phyloP scores from a whole-genome alignment of 2,329 filamentous ascomycete genomes.

The Paraphoma chrysanthemicola region DNA sequence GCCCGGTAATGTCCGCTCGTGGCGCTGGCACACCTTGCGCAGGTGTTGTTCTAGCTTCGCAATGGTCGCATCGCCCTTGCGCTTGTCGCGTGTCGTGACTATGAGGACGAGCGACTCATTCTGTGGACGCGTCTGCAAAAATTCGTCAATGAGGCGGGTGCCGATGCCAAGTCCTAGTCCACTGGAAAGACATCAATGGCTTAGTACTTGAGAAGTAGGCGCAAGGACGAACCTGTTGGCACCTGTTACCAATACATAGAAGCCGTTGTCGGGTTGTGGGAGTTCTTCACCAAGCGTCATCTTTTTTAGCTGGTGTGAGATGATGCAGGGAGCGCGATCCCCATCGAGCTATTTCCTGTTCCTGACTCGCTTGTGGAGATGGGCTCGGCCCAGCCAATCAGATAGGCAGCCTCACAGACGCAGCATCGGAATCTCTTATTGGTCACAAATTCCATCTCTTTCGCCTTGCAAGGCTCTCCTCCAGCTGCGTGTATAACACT shows the following conservation, averaged over 20 bases:
- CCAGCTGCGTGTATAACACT: too few relatives aligned
- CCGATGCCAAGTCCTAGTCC: slow-evolving; percentile 87
- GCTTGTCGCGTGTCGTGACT: slow-evolving; percentile 78
- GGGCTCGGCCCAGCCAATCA: not conserved
- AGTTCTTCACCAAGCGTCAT: slow-evolving; percentile 30
- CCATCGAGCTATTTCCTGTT: slow-evolving; percentile 11
- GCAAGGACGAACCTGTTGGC: slow-evolving; percentile 73
- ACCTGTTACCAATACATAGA: slow-evolving; percentile 76
- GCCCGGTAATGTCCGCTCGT: slow-evolving; percentile 45
- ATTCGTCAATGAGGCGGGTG: slow-evolving; percentile 87
- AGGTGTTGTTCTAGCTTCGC: slow-evolving; percentile 69
- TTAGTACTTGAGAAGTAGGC: too few relatives aligned
- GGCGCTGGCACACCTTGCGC: slow-evolving; percentile 51
- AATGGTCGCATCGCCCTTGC: slow-evolving; percentile 78
- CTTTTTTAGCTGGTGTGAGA: slow-evolving; percentile 5
- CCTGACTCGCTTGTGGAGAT: slow-evolving; percentile 13
- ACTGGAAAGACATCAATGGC: slow-evolving; percentile 59
- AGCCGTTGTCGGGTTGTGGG: slow-evolving; percentile 42
- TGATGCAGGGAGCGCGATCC: slow-evolving; percentile 2
- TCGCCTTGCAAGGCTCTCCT: too few relatives aligned
- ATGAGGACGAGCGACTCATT: slow-evolving; percentile 78
- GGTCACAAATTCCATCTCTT: too few relatives aligned
- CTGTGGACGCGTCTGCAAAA: slow-evolving; percentile 72
- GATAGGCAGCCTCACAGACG: not conserved
- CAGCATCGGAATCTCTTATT: too few relatives aligned